These are phyloP conservation scores for Tylopilus subfusipes DNA, from an alignment of 768 basidiomycete species.

Conservation along the genomic window DNA sequence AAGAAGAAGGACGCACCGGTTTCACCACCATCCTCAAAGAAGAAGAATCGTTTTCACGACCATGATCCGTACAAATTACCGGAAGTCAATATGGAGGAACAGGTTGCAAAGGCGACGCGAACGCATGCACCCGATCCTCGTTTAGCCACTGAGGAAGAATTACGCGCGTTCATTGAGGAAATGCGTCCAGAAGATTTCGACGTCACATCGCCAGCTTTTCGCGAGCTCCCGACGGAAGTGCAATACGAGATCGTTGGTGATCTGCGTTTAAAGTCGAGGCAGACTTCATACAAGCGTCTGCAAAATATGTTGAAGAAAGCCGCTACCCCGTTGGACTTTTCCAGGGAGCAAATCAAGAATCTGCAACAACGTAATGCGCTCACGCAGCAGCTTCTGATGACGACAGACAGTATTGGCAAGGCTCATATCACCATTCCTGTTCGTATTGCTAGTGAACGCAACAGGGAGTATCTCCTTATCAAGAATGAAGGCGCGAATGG, in stretches of 20 bases:
- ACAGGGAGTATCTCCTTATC: conserved; percentile 90
- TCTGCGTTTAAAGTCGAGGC: conserved; percentile 88
- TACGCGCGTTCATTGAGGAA: conserved; percentile 89
- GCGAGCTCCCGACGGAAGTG: conserved; percentile 89
- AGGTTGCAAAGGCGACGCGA: conserved; percentile 58
- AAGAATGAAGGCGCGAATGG: conserved; percentile 86
- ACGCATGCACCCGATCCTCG: conserved; percentile 77
- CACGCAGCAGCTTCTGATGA: conserved; percentile 88
- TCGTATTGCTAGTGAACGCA: conserved; percentile 92
- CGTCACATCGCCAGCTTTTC: conserved; percentile 83
- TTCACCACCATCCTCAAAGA: conserved; percentile 49
- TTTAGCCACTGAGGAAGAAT: conserved; percentile 93
- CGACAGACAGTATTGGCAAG: conserved; percentile 90
- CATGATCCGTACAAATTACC: conserved; percentile 95
- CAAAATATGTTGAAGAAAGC: conserved; percentile 85
- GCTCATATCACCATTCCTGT: conserved; percentile 88
- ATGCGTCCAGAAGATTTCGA: conserved; percentile 97
- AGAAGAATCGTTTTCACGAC: conserved; percentile 63
- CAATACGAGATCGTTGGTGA: conserved; percentile 99
- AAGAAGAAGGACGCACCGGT: conserved; percentile 26
- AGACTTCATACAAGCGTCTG: conserved; percentile 87
- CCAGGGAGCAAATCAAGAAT: conserved; percentile 91
- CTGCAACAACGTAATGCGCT: conserved; percentile 84
- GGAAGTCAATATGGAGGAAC: conserved; percentile 66
- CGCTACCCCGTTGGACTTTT: conserved; percentile 88